These are phyloP conservation scores for Fusarium azukiicola DNA, from an alignment of 2,329 filamentous ascomycete species.

Conservation along the genomic window DNA sequence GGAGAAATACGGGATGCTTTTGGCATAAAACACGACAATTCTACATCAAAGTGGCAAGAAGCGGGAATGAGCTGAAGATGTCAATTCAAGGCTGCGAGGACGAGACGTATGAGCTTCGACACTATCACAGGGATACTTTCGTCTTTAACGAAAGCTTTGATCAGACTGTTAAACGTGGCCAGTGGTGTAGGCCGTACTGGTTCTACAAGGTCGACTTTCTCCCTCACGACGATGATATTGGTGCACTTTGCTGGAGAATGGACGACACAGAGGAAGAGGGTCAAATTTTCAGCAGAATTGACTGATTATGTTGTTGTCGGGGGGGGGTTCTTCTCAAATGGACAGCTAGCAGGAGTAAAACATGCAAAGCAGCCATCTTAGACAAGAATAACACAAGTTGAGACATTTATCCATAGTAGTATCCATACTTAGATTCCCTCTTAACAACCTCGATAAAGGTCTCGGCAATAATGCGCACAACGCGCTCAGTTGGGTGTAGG, in stretches of 20 bases:
- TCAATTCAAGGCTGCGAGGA: background rate
- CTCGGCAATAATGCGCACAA: background rate
- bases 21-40: conserved; percentile 8
- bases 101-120: conserved; percentile 8
- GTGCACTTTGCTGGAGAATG: conserved; percentile 8
- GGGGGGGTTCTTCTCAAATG: no score
- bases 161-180: background rate
- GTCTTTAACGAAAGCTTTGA: conserved; percentile 11
- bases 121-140: background rate
- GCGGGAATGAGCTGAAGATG: background rate
- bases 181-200: conserved; percentile 10
- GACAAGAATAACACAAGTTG: background rate
- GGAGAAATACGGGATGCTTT: background rate
- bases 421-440: background rate
- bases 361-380: background rate
- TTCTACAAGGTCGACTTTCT: conserved; percentile 4
- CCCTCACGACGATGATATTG: background rate
- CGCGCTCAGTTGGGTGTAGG: background rate
- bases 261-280: conserved; percentile 7
- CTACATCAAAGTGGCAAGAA: background rate
- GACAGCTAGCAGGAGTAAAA: no score
- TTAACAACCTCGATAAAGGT: background rate
- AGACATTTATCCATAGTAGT: background rate
- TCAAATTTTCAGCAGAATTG: conserved; percentile 1
- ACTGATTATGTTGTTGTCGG: no score